Evolutionary conservation across 139 green algal species (phyloP), one percentile per base, ranked within the genome.

Genomic region (Choricystis sp.): DNA sequence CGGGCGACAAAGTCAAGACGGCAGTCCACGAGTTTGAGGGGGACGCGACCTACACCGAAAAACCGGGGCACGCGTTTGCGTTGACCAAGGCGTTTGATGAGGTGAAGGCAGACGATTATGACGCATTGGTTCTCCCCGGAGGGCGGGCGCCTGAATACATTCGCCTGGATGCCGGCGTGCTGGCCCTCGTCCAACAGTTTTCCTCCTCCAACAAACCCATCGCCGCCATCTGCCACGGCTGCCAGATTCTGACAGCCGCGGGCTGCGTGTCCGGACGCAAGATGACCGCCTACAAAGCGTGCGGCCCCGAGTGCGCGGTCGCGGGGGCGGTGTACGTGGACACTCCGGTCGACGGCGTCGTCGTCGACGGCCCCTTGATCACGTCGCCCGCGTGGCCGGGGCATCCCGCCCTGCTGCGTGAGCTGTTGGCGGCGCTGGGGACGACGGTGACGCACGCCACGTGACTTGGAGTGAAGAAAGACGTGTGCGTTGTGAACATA

Each of bases 11-110:
- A 1, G 66, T 63, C 48, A 25, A 26, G 4, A 73, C 68, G 0
- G 68, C 68, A 0, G 62, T 73, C 31, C 68, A 73, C 49, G 68
- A 73, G 28, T 73, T 73, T 57, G 68, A 73, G 61, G 68, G 68
- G 22, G 68, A 69, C 58, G 61, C 68, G 28, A 73, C 68, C 1
- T 73, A 73, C 62, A 66, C 2, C n/a, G 68, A 73, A 29, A 73
- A 73, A 62, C 68, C 57, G 0, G 68, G 68, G 3, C 68, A 73
- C 68, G 64, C 62, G 40, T 73, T 73, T 49, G 29, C 49, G n/a
- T 40, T 73, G 40, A 73, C 68, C 40, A 19, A 22, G 0, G 30
- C 60, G 9, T 73, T 68, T 29, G 68, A 69, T 24, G 49, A 52
- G 3, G 49, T 61, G 5, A 28, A 58, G 28, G 26, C 20, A 1